phyloP scores from a whole-genome alignment of 2,329 filamentous ascomycete genomes.

The Xylaria digitata region DNA sequence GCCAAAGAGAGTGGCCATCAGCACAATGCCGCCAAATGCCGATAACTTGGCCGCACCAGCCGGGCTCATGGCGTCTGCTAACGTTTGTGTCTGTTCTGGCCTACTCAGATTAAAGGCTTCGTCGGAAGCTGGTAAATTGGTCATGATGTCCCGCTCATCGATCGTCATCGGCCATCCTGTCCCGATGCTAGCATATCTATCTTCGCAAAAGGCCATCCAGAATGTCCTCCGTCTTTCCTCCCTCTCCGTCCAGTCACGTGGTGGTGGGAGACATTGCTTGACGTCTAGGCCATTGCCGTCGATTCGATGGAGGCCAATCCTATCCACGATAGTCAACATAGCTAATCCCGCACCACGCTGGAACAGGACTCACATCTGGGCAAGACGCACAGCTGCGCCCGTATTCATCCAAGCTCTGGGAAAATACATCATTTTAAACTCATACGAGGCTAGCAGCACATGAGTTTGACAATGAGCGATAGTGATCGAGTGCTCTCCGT shows the following conservation, averaged over 20 bases:
- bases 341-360: conserved; percentile 51
- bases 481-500: conserved; percentile 88
- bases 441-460: conserved; percentile 81
- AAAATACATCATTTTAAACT: conserved; percentile 98
- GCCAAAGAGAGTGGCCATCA: conserved; percentile 91
- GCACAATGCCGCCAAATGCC: conserved; percentile 80
- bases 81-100: conserved; percentile 75
- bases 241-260: conserved; percentile 92
- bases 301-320: conserved; percentile 90
- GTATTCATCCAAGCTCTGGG: conserved; percentile 94
- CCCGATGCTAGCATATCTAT: conserved; percentile 93
- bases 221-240: conserved; percentile 94
- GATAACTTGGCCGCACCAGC: conserved; percentile 80
- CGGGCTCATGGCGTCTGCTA: conserved; percentile 76
- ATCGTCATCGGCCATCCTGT: conserved; percentile 97
- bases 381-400: conserved; percentile 81
- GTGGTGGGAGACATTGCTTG: conserved; percentile 87
- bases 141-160: conserved; percentile 91
- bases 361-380: conserved; percentile 75
- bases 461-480: conserved; percentile 89
- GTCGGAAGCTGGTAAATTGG: conserved; percentile 84
- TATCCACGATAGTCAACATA: conserved; percentile 66
- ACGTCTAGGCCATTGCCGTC: conserved; percentile 87
- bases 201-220: conserved; percentile 92
- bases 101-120: conserved; percentile 86